phyloP scores from a whole-genome alignment of 176 grass and related monocot species.

The Elymus sibiricus region DNA sequence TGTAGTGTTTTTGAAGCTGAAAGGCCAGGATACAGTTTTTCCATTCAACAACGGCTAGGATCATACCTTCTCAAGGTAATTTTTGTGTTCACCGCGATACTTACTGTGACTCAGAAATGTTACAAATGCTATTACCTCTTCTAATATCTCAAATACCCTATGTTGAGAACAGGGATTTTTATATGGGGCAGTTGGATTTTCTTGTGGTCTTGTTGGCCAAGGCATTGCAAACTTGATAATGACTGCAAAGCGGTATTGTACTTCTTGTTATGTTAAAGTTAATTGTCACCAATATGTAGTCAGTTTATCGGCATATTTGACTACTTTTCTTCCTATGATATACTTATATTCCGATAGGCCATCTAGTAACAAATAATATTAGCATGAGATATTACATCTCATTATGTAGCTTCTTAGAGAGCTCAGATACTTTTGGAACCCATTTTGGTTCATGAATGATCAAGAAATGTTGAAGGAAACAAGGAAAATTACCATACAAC shows the following conservation, averaged over 20 bases:
- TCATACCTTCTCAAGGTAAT: conserved; percentile 94
- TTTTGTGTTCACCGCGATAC: not conserved
- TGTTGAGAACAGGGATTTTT: conserved; percentile 60
- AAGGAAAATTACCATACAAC: not conserved
- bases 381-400: not conserved
- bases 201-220: conserved; percentile 84
- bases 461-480: not conserved
- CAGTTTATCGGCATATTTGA: conserved; percentile 4
- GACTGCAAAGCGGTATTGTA: conserved; percentile 71
- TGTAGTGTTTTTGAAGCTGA: conserved; percentile 95
- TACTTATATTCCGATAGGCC: not conserved
- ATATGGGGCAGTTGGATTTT: conserved; percentile 86
- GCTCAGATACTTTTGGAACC: not conserved
- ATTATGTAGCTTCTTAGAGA: not conserved
- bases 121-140: not conserved
- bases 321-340: not conserved
- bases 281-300: not conserved
- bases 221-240: conserved; percentile 99
- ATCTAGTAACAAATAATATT: not conserved
- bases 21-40: conserved; percentile 85
- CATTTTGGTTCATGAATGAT: not conserved
- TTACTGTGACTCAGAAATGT: not conserved
- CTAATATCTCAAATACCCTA: conserved; percentile 10
- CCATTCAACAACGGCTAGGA: conserved; percentile 72
- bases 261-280: not conserved